Evolutionary conservation across 768 basidiomycete species (phyloP), one percentile per base, ranked within the genome.

Genomic region (Tricholoma flavovirens): DNA sequence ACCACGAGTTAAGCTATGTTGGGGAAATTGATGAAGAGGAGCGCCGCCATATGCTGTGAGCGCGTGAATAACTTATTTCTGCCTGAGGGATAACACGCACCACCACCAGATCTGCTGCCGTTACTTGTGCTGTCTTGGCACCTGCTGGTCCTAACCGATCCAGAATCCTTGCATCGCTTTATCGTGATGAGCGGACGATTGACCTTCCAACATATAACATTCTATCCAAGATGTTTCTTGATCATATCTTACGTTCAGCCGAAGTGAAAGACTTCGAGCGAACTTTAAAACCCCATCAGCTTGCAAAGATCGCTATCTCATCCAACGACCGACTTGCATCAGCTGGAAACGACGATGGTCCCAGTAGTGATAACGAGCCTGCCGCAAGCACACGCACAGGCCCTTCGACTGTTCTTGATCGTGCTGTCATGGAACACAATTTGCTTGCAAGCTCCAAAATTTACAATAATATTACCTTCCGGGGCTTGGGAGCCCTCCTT

Each of bases 381-480:
- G 76, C 73, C 11, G 73, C 79, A 14, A 90, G 88, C 71, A 90
- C 82, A 36, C 82, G 94, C 59, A 92, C 88, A 40, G 96, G 94
- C 1, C 96, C 97, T 3, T 87, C 92, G 5, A 98, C 95, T 9
- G 95, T 99, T 17, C 80, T 99, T 42, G 97, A 98, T 69, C 84
- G 95, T 46, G 97, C 97, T 5, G 94, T 99, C 46, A 92, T 98
- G 88, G 97, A 99, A 69, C 97, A 99, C 73, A 99, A 99, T 70
- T 79, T 99, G 9, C 83, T 98, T 59, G 93, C 95, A 4, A 94
- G 93, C 69, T 96, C 94, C 3, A 92, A 94, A 65, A 93, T 98
- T 51, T 99, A 98, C 69, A 93, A 92, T 69, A 98, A 98, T 64
- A 97, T 99, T 74, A 91, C 93, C 24, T 98, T 98, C 73, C 76